These are phyloP conservation scores for Glycine soja DNA, from an alignment of 306 rosid genomes.

Conservation along the genomic window DNA sequence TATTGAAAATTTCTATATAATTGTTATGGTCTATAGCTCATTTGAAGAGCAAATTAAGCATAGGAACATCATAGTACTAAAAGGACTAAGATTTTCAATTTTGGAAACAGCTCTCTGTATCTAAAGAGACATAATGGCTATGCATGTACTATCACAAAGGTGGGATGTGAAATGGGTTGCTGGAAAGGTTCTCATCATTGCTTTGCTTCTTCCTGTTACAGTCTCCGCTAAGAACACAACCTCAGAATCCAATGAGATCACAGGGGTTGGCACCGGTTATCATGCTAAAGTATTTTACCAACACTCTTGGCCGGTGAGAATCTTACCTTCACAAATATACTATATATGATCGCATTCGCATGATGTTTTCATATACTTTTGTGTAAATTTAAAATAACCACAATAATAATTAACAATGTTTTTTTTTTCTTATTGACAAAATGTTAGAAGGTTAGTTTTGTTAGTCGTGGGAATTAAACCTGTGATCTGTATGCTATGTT, in stretches of 20 bases:
- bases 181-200: slow-evolving; percentile 51
- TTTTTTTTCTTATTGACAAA: too few relatives aligned
- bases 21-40: not conserved
- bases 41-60: not conserved
- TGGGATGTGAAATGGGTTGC: slow-evolving; percentile 51
- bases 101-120: slow-evolving; percentile 1
- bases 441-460: too few relatives aligned
- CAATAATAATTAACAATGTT: too few relatives aligned
- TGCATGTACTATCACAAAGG: slow-evolving; percentile 47
- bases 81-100: not conserved
- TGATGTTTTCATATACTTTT: not conserved
- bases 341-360: not conserved
- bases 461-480: too few relatives aligned
- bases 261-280: not conserved
- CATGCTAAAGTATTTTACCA: slow-evolving; percentile 53
- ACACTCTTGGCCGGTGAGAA: slow-evolving; percentile 85
- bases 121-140: slow-evolving; percentile 18
- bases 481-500: too few relatives aligned
- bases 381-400: slow-evolving; percentile 1
- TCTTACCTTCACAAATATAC: not conserved
- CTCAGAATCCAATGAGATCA: slow-evolving; percentile 27
- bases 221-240: slow-evolving; percentile 54
- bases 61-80: not conserved
- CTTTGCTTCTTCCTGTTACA: slow-evolving; percentile 50
- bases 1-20: not conserved